Conservation (phyloP, 2,329 filamentous ascomycete genomes). For the Pseudocercospora cruenta region DNA sequence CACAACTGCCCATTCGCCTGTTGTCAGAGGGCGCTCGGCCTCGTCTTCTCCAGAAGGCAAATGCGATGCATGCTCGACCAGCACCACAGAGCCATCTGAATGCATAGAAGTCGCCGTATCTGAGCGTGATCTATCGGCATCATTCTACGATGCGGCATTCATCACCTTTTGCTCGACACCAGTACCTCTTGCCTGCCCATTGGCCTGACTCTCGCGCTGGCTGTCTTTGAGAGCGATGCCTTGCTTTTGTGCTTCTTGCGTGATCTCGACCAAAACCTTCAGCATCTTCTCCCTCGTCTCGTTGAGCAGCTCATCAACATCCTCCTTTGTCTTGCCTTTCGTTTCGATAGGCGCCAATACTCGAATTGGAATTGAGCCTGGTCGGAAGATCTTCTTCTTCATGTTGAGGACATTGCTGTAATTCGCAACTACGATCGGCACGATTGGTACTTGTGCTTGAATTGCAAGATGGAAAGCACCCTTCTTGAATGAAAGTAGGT, state of each 20-base stretch:
- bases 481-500: conserved; percentile 95
- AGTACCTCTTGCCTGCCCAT: conserved; percentile 20
- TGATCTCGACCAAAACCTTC: conserved; percentile 55
- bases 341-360: conserved; percentile 83
- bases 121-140: background rate
- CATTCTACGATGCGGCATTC: conserved; percentile 22
- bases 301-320: conserved; percentile 74
- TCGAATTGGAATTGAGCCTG: conserved; percentile 62
- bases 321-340: conserved; percentile 69
- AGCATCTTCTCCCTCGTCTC: conserved; percentile 77
- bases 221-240: conserved; percentile 26
- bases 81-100: background rate
- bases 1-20: background rate
- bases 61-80: background rate
- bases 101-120: background rate
- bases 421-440: conserved; percentile 69
- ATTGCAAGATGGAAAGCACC: conserved; percentile 95
- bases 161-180: conserved; percentile 23
- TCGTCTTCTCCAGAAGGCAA: background rate
- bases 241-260: conserved; percentile 33
- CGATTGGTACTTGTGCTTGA: conserved; percentile 88
- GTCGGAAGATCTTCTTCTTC: conserved; percentile 46
- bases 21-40: background rate
- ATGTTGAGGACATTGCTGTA: conserved; percentile 53
- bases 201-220: conserved; percentile 15